Evolutionary conservation across 2,329 filamentous ascomycete species (phyloP), one percentile per base, ranked within the genome.

Genomic region (Cryphonectria japonica): DNA sequence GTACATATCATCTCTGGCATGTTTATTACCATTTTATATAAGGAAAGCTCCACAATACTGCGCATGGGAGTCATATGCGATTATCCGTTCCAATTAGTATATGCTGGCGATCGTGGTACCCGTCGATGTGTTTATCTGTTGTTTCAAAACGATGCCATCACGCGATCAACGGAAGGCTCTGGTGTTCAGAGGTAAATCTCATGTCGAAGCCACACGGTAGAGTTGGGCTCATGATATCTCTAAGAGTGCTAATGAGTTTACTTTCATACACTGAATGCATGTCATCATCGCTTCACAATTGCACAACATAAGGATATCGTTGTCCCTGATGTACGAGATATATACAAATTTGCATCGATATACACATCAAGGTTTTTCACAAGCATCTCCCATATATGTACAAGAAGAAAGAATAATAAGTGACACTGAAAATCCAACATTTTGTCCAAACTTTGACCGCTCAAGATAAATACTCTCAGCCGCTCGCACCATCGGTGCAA

Each of bases 401-500:
- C 14, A 59, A 32, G 29, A 34, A 34, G 26, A 59, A 32, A 32
- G 11, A 32, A 32, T 32, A 29, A 7, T 11, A 39, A 39, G 26
- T 34, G 29, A 32, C 19, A 50, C 1, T 9, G 8, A 7, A 7
- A 50, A 50, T 50, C 19, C 46, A 50, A 50, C 46, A 50, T 37
- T 39, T 8, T 32, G 26, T 61, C 57, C 29, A 22, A 5, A 22
- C 11, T 11, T 29, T 34, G 26, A 34, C 26, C 32, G 9, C 29
- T 32, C 29, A 61, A 2, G 34, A 7, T 37, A 19, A 37, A 62
- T 2, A 41, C 32, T 34, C 19, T 57, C n/a, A 70, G 22, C 67
- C 72, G 32, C 67, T 71, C 19, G 66, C 70, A n/a, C 70, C 68
- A n/a, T 37, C 39, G 3, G 62, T 72, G 60, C 72, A 73, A 22